These are phyloP conservation scores for Podospora conica DNA, from an alignment of 495 filamentous ascomycete genomes.

Conservation along the genomic window DNA sequence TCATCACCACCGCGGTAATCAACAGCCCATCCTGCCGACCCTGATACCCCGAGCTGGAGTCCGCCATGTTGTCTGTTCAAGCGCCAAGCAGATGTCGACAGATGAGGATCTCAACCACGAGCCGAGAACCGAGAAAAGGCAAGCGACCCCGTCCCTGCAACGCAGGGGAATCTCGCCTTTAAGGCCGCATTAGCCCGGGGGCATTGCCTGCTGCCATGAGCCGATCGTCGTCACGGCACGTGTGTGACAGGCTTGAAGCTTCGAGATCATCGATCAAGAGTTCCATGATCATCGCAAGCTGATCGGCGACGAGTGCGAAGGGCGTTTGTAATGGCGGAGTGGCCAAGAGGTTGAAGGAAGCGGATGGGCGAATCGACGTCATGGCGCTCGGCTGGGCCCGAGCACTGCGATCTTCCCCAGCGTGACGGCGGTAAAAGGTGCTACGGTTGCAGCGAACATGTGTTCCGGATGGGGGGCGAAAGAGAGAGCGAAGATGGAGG, in stretches of 20 bases:
- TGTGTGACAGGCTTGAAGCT: background rate
- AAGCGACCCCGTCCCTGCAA: background rate
- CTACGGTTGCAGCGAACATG: background rate
- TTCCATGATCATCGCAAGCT: background rate
- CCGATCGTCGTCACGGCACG: background rate
- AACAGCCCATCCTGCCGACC: conserved; percentile 11
- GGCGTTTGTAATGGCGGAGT: background rate
- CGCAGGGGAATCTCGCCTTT: background rate
- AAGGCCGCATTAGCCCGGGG: background rate
- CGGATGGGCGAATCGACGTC: background rate
- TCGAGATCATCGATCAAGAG: background rate
- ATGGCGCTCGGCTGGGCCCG: background rate
- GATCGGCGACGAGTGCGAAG: background rate
- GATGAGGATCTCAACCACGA: background rate
- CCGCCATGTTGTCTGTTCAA: background rate
- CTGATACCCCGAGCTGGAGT: background rate
- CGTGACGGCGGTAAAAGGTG: background rate
- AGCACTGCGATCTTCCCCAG: background rate
- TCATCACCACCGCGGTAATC: conserved; percentile 13
- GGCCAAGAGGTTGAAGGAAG: no score
- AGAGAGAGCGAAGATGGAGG: background rate
- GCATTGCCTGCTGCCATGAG: background rate
- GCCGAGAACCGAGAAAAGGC: background rate
- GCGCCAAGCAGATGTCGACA: background rate
- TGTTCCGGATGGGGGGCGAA: background rate